These are phyloP conservation scores for Talaromyces liani DNA, from an alignment of 495 filamentous ascomycete species.

Conservation along the genomic window DNA sequence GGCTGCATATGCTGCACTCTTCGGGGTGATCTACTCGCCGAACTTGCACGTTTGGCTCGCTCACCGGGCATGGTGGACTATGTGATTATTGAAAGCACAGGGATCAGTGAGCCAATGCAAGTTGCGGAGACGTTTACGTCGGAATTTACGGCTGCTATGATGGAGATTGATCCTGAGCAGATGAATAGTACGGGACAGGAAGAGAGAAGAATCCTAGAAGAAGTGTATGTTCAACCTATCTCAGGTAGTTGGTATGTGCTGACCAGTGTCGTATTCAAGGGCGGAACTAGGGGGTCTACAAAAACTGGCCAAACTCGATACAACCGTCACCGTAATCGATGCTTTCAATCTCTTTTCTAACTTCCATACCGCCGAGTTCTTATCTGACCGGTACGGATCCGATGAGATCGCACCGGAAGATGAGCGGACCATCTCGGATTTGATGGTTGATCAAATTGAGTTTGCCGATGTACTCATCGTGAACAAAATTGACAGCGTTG, in stretches of 20 bases:
- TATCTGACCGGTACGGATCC: conserved; percentile 39
- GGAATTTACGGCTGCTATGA: conserved; percentile 38
- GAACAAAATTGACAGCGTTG: conserved; percentile 45
- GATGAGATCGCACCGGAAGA: conserved; percentile 43
- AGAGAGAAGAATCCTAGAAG: conserved; percentile 25
- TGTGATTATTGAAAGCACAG: conserved; percentile 53
- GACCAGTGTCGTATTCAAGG: conserved; percentile 14
- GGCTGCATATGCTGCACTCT: conserved; percentile 58
- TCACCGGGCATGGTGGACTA: conserved; percentile 43
- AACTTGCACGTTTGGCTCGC: conserved; percentile 43
- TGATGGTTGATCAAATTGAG: conserved; percentile 56
- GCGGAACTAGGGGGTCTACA: conserved; percentile 44
- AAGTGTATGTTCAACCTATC: conserved; percentile 22
- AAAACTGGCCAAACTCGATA: conserved; percentile 48
- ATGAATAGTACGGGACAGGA: conserved; percentile 24
- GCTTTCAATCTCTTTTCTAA: conserved; percentile 51
- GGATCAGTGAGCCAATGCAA: conserved; percentile 57
- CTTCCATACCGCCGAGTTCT: conserved; percentile 50
- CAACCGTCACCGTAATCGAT: conserved; percentile 51
- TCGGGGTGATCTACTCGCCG: conserved; percentile 48
- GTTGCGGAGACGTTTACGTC: conserved; percentile 54
- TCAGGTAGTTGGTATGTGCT: not conserved
- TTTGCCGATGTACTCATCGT: conserved; percentile 53
- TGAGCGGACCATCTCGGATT: conserved; percentile 52
- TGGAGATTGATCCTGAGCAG: conserved; percentile 25